These are phyloP conservation scores for Royoungia palumana DNA, from an alignment of 768 basidiomycete species.

Conservation along the genomic window DNA sequence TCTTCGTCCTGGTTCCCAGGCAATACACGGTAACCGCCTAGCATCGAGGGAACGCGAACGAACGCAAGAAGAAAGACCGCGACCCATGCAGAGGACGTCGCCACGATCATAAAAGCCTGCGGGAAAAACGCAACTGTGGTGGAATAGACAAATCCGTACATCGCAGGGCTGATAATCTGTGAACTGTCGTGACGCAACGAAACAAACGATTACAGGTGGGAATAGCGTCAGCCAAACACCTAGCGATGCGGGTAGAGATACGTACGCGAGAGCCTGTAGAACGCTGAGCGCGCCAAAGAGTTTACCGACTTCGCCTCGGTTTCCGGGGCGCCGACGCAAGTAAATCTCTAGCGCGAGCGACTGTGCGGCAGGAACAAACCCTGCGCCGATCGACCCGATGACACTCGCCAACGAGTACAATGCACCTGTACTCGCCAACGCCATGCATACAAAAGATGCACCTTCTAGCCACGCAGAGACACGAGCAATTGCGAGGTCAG, in stretches of 20 bases:
- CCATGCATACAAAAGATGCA: slow-evolving; percentile 48
- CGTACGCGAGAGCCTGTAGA: slow-evolving; percentile 62
- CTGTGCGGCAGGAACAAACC: slow-evolving; percentile 63
- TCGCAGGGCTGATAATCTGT: slow-evolving; percentile 65
- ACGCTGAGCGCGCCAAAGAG: slow-evolving; percentile 83
- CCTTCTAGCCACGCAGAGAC: slow-evolving; percentile 58
- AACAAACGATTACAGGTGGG: not conserved
- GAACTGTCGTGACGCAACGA: slow-evolving; percentile 37
- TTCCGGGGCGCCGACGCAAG: slow-evolving; percentile 42
- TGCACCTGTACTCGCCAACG: slow-evolving; percentile 41
- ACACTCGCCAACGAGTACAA: slow-evolving; percentile 51
- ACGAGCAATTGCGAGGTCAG: slow-evolving; percentile 72
- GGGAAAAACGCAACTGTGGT: slow-evolving; percentile 70
- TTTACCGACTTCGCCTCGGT: slow-evolving; percentile 55
- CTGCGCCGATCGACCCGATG: slow-evolving; percentile 56
- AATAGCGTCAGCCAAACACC: not conserved
- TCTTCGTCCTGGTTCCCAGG: slow-evolving; percentile 1
- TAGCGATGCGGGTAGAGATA: not conserved
- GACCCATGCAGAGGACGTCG: slow-evolving; percentile 36
- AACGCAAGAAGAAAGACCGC: slow-evolving; percentile 46
- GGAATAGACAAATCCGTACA: slow-evolving; percentile 71
- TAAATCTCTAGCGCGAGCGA: slow-evolving; percentile 72
- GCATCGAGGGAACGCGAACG: slow-evolving; percentile 39
- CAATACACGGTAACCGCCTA: not conserved
- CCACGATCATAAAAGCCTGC: slow-evolving; percentile 63